A percentile compares a stretch with the other conserved stretches of the same genome.
phyloP scores from a whole-genome alignment of 2,329 filamentous ascomycete genomes.

The Colletotrichum viniferum region DNA sequence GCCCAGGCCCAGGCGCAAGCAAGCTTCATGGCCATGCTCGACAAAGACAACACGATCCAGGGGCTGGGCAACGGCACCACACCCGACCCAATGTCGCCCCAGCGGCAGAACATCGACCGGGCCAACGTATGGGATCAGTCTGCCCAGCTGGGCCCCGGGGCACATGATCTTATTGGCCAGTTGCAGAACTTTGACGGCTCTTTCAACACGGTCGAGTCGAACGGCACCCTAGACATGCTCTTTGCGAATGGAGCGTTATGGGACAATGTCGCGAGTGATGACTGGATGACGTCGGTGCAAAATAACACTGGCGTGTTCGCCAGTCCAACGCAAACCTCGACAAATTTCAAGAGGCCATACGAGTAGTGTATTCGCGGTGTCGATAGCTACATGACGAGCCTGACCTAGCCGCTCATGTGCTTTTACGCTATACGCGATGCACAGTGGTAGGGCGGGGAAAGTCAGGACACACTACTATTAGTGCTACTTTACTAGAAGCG shows the following conservation, averaged over 20 bases:
- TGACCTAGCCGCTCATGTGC: neutral
- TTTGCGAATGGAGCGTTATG: constrained; percentile 11
- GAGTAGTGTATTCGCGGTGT: neutral
- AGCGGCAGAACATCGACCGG: neutral
- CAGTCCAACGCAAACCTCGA: neutral
- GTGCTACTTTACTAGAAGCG: neutral
- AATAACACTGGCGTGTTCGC: neutral
- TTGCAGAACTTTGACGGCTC: constrained; percentile 13
- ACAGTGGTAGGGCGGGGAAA: neutral
- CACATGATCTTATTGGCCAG: constrained; percentile 10
- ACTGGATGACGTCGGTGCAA: constrained; percentile 15
- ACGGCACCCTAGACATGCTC: constrained; percentile 14
- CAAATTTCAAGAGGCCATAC: constrained; percentile 1
- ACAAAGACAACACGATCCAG: neutral
- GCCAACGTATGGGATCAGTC: neutral
- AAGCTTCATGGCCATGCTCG: constrained; percentile 2
- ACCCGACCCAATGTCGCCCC: neutral
- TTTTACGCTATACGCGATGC: neutral
- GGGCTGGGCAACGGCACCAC: neutral
- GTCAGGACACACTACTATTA: neutral
- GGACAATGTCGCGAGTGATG: constrained; percentile 3
- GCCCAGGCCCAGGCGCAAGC: neutral
- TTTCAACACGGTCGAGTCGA: constrained; percentile 12
- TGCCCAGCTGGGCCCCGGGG: neutral
- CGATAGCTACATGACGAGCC: neutral